Evolutionary conservation across 768 basidiomycete species (phyloP).

Genomic region (Epithele typhae): DNA sequence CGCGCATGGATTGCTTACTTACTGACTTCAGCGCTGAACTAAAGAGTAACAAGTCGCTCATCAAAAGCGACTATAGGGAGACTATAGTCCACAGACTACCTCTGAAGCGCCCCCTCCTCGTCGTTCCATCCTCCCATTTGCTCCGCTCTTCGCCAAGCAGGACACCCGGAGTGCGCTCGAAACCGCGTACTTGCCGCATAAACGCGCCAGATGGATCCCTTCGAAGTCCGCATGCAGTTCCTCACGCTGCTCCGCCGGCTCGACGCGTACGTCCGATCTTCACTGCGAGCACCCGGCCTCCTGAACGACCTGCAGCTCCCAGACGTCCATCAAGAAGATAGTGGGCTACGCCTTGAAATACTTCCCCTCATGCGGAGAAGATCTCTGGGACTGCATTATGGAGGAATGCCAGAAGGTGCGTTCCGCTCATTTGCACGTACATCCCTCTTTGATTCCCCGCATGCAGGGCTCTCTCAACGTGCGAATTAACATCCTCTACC

Average conservation of each 20-base stretch:
- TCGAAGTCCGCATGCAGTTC: slow-evolving; percentile 75
- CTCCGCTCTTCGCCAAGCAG: too few species aligned
- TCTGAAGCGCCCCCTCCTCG: too few species aligned
- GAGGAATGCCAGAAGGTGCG: slow-evolving; percentile 87
- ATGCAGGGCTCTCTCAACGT: slow-evolving; percentile 72
- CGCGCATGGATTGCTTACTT: too few species aligned
- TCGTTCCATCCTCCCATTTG: too few species aligned
- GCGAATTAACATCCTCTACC: slow-evolving; percentile 90
- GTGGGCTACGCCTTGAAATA: slow-evolving; percentile 84
- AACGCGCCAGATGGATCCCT: slow-evolving; percentile 69
- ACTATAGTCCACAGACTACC: too few species aligned
- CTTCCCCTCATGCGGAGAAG: slow-evolving; percentile 81
- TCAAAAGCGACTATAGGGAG: too few species aligned
- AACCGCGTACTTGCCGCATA: too few species aligned
- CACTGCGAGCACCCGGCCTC: slow-evolving; percentile 1
- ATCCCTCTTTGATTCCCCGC: neutral
- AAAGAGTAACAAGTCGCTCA: too few species aligned
- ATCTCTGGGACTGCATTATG: slow-evolving; percentile 89
- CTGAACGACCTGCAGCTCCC: slow-evolving; percentile 50
- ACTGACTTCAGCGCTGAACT: too few species aligned
- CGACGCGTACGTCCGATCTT: slow-evolving; percentile 51
- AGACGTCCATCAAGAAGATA: slow-evolving; percentile 84
- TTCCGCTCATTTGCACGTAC: neutral
- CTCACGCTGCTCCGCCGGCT: slow-evolving; percentile 55
- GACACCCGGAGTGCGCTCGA: too few species aligned